These are phyloP conservation scores for Pichia californica DNA, from an alignment of 805 yeast genomes.

Conservation along the genomic window DNA sequence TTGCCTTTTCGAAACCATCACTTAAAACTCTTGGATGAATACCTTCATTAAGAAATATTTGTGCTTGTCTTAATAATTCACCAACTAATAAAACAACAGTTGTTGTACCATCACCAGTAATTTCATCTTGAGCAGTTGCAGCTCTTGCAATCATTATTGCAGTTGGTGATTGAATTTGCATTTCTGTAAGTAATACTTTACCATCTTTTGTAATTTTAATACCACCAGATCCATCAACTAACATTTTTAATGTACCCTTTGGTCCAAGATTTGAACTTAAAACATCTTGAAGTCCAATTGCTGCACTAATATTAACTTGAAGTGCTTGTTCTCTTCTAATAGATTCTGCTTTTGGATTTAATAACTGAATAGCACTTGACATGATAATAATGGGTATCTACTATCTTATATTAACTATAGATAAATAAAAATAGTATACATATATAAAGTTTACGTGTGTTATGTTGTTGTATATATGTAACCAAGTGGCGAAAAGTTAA, in stretches of 20 bases:
- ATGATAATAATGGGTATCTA: too few relatives aligned
- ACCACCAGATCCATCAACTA: slow-evolving; percentile 94
- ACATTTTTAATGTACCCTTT: slow-evolving; percentile 91
- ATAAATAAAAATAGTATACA: too few relatives aligned
- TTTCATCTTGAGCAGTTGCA: slow-evolving; percentile 97
- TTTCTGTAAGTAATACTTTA: slow-evolving; percentile 83
- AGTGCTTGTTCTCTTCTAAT: slow-evolving; percentile 91
- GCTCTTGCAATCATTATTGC: slow-evolving; percentile 93
- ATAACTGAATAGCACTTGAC: slow-evolving; percentile 71
- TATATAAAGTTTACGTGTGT: too few relatives aligned
- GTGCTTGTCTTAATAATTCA: slow-evolving; percentile 89
- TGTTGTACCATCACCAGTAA: slow-evolving; percentile 99
- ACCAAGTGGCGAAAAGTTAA: too few relatives aligned
- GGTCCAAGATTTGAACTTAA: slow-evolving; percentile 92
- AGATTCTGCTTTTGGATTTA: slow-evolving; percentile 98
- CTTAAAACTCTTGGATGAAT: slow-evolving; percentile 91
- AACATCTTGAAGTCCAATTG: slow-evolving; percentile 93
- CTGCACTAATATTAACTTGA: slow-evolving; percentile 92
- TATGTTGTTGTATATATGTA: too few relatives aligned
- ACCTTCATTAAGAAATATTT: slow-evolving; percentile 86
- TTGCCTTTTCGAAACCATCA: slow-evolving; percentile 91
- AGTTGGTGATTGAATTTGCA: slow-evolving; percentile 93
- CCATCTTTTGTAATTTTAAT: slow-evolving; percentile 97
- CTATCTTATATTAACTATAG: too few relatives aligned
- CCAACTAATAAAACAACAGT: slow-evolving; percentile 93